phyloP scores from a whole-genome alignment of 371 early-diverging fungal genomes.

The Blakeslea trispora region DNA sequence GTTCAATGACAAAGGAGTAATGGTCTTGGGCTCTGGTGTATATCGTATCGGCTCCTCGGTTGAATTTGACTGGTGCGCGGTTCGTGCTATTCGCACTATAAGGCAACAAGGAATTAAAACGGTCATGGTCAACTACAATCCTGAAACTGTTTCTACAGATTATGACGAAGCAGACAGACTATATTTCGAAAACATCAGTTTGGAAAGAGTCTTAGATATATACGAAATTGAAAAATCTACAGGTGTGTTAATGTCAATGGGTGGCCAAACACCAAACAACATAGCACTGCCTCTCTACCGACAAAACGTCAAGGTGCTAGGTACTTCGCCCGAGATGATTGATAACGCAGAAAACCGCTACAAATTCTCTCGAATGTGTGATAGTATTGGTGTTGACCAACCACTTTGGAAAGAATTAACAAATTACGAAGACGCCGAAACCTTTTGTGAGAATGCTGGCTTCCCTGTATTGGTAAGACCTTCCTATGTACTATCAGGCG shows the following conservation, averaged over 20 bases:
- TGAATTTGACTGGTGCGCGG: slow-evolving; percentile 98
- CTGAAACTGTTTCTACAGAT: slow-evolving; percentile 96
- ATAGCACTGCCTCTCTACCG: slow-evolving; percentile 87
- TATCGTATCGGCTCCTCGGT: slow-evolving; percentile 96
- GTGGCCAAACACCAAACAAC: slow-evolving; percentile 97
- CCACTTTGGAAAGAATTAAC: slow-evolving; percentile 94
- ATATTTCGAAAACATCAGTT: slow-evolving; percentile 90
- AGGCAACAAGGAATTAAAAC: slow-evolving; percentile 83
- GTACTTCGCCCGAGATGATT: slow-evolving; percentile 93
- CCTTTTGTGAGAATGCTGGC: slow-evolving; percentile 83
- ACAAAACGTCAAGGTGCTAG: slow-evolving; percentile 85
- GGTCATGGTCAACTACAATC: slow-evolving; percentile 97
- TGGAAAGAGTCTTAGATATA: slow-evolving; percentile 93
- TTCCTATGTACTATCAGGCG: slow-evolving; percentile 94
- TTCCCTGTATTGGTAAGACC: slow-evolving; percentile 95
- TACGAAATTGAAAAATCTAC: slow-evolving; percentile 83
- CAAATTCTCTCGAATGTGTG: slow-evolving; percentile 94
- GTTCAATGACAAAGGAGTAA: slow-evolving; percentile 87
- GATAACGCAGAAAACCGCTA: slow-evolving; percentile 94
- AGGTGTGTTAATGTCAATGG: slow-evolving; percentile 91
- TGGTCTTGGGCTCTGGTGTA: slow-evolving; percentile 96
- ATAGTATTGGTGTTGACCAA: slow-evolving; percentile 94
- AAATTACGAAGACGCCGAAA: slow-evolving; percentile 77
- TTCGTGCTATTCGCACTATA: slow-evolving; percentile 88
- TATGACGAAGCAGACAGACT: slow-evolving; percentile 95